Evolutionary conservation across 129 eudicot species (phyloP).

Genomic region (Saussurea involucrata): DNA sequence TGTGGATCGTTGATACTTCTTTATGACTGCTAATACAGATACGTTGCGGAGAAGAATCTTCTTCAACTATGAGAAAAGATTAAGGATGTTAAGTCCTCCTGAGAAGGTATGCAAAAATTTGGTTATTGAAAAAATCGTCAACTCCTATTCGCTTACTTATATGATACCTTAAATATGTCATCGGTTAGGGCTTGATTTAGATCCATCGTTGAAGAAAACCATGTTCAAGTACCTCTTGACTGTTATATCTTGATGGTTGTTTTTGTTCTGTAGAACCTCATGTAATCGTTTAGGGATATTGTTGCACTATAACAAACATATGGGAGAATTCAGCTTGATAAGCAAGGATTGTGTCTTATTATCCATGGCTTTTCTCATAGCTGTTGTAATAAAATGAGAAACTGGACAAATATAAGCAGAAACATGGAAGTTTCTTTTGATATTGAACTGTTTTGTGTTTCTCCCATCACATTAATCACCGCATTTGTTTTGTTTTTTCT

Average conservation of each 20-base stretch:
- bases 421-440: not conserved
- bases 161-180: not conserved
- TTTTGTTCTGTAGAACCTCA: not conserved
- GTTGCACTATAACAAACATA: not conserved
- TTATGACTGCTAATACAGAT: conserved; percentile 35
- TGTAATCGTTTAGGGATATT: not conserved
- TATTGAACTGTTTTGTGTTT: not conserved
- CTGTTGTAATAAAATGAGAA: conserved; percentile 2
- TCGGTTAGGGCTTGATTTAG: not conserved
- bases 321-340: not conserved
- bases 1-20: conserved; percentile 9
- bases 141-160: not conserved
- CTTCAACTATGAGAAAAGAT: conserved; percentile 77
- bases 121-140: not conserved
- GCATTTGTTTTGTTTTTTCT: not conserved
- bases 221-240: not conserved
- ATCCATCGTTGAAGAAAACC: not conserved
- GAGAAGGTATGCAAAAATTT: conserved; percentile 55
- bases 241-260: not conserved
- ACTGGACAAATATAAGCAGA: not conserved
- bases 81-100: conserved; percentile 76
- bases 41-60: conserved; percentile 70
- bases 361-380: not conserved
- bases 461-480: not conserved
- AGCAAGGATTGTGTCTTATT: not conserved